A percentile compares a stretch with the other conserved stretches of the same genome.
These are phyloP conservation scores for Neurospora pannonica DNA, from an alignment of 495 filamentous ascomycete species.

Conservation along the genomic window DNA sequence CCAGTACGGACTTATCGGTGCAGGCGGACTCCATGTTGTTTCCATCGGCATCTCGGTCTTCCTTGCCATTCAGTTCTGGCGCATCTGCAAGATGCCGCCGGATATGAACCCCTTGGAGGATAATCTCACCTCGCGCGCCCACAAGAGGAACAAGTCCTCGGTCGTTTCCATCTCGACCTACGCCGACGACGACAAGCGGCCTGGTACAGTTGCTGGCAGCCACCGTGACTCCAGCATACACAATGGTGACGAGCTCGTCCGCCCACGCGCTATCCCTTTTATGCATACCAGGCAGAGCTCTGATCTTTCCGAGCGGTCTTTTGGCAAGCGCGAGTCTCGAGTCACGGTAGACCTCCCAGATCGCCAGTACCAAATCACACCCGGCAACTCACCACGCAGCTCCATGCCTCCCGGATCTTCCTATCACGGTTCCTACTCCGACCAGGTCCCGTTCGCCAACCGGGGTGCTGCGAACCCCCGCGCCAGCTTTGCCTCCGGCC, in stretches of 20 bases:
- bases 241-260: slow-evolving; percentile 44
- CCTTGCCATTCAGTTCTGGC: slow-evolving; percentile 64
- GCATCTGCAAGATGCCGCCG: slow-evolving; percentile 70
- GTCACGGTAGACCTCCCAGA: slow-evolving; percentile 34
- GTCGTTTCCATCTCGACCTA: slow-evolving; percentile 45
- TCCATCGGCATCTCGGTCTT: slow-evolving; percentile 62
- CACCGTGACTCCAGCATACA: slow-evolving; percentile 37
- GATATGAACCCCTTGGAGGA: slow-evolving; percentile 90
- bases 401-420: slow-evolving; percentile 21
- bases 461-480: slow-evolving; percentile 19
- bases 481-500: slow-evolving; percentile 12
- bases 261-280: slow-evolving; percentile 60
- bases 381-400: slow-evolving; percentile 36
- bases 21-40: slow-evolving; percentile 57
- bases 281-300: slow-evolving; percentile 54
- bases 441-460: slow-evolving; percentile 27
- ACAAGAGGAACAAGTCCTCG: slow-evolving; percentile 71
- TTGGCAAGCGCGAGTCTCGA: slow-evolving; percentile 38
- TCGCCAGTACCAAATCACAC: slow-evolving; percentile 39
- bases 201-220: slow-evolving; percentile 37
- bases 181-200: slow-evolving; percentile 41
- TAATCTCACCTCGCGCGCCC: slow-evolving; percentile 64
- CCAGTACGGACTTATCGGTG: slow-evolving; percentile 52
- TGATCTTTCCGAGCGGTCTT: slow-evolving; percentile 38
- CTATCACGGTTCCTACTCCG: slow-evolving; percentile 27